Base-by-base conservation (phyloP, 768 basidiomycete species). In the Jaapia argillacea region DNA sequence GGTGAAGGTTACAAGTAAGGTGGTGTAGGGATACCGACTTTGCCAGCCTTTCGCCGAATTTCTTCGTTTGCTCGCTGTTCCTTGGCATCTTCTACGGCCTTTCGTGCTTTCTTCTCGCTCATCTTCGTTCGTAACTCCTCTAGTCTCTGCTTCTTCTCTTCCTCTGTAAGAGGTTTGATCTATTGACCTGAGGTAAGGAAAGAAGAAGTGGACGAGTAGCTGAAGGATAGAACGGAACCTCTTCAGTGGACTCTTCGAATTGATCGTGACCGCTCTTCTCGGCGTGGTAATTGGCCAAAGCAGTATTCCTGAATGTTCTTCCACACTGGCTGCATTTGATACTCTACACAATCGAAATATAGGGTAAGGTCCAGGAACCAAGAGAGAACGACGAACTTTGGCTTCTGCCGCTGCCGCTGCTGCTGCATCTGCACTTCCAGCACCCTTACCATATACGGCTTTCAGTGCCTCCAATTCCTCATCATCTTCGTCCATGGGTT, bases 201-300 rank as follows among this genome's bases (percentile, higher is more conserved):
- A 38, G 33, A 45, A n/a, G 20, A 33, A 20, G 20, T 13, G 38
- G 16, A n/a, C 21, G 33, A 16, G 10, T 20, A 37, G 28, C 20
- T 28, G 39, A 49, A 39, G 45, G 41, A 25, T 35, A 16, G 14
- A 24, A 41, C 39, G 63, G 40, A 38, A 88, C 91, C 73, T 97
- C 94, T 55, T 98, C 92, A 0, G 80, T 87, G 1, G 86, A 91
- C 56, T 97, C 94, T 58, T 96, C 93, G 49, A 97, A 98, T 51
- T 92, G 81, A 60, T 90, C 82, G 58, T 99, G 94, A 0, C 94
- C 94, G 51, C 81, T 87, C 68, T 91, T 91, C 62, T 93, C 90
- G 0, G 91, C 93, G 54, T 96, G 93, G 61, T 79, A 94, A 51
- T 88, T 87, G 12, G 89, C 93, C 13, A 94, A 67, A 2, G 86